Base-by-base conservation (phyloP, 768 basidiomycete genomes). In the Lactarius hatsudake region DNA sequence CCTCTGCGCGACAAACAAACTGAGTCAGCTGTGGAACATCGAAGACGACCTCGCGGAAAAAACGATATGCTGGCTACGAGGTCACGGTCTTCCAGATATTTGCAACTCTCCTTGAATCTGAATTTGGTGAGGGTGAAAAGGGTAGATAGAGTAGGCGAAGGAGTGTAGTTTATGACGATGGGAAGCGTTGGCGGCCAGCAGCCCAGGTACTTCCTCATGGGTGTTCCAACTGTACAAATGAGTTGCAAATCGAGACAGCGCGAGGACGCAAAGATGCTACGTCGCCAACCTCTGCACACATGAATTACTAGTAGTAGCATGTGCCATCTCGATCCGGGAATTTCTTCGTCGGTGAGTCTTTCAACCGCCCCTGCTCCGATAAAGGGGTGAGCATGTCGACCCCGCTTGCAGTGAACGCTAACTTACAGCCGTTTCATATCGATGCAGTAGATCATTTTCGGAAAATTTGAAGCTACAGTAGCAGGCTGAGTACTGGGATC, bases 181-280 rank as follows among this genome's bases (percentile, higher is more conserved):
- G 63, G 63, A n/a, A 64, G 12, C 3, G n/a, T 30, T 28, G 63
- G 34, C 6, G 23, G 48, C 62, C 55, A 63, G 30, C 23, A 23
- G 1, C 34, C 54, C 30, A 45, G 42, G 40, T 30, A 28, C 32
- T 45, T 36, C 40, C n/a, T 43, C 42, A 57, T 55, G 8, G 30
- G 40, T 32, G 30, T 57, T 26, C n/a, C 13, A 8, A 10, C 5
- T 3, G 54, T 57, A 18, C 63, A 48, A 34, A 48, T 20, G 18
- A 64, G 23, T 34, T n/a, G 32, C 17, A 38, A 10, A 13, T 48
- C 15, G 32, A 64, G 32, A 12, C 5, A 17, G 26, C 9, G 23
- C 26, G 43, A 34, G 17, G 34, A 58, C 9, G 15, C 8, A 36
- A 58, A 45, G 1, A 48, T 5, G 23, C 26, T 13, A 8, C 2